Base-by-base conservation (phyloP, 441 rosid species). In the Pelargonium cotyledonis region DNA sequence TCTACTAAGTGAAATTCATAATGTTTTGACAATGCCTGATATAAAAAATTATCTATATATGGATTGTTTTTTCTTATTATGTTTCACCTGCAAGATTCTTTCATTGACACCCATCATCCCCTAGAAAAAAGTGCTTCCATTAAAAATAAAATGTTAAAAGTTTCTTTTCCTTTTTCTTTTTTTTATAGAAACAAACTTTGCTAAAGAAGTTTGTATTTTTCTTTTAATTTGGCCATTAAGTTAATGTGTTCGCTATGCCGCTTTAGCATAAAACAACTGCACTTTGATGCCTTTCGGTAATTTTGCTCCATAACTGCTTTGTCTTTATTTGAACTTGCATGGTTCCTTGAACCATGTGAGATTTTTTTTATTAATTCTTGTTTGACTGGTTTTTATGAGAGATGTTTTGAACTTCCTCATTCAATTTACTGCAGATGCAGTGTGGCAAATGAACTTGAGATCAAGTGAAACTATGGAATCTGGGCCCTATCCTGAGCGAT, bases 391-490 rank as follows among this genome's bases (percentile, higher is more conserved):
- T 65, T 15, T 70, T 49, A 49, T 15, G 6, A 31, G 53, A 58
- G 29, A 53, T 71, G 40, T 66, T 43, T 43, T 43, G 11, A 77
- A 53, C 58, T 70, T 67, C 14, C 62, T 73, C 29, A 1, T 55
- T 65, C 68, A 51, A 68, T 71, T 66, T 71, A 23, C 75, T 75
- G 77, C 88, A 95, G 99, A 88, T 79, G 89, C 88, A 65, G 83
- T 89, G 92, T 95, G 97, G 98, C 95, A 80, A 78, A 85, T 92
- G 85, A 86, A 76, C 86, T 80, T 90, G 81, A 84, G 90, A 68
- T 68, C 88, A n/a, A 82, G 80, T 65, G 99, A 89, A 84, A 67
- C 84, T 7, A 80, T 87, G 87, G 98, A 95, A 77, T 43, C 89
- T 46, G 88, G 89, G 66, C 79, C 91, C 12, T 90, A 89, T 71